Evolutionary conservation across 768 basidiomycete species (phyloP).

Genomic region (Grammothele lineata): DNA sequence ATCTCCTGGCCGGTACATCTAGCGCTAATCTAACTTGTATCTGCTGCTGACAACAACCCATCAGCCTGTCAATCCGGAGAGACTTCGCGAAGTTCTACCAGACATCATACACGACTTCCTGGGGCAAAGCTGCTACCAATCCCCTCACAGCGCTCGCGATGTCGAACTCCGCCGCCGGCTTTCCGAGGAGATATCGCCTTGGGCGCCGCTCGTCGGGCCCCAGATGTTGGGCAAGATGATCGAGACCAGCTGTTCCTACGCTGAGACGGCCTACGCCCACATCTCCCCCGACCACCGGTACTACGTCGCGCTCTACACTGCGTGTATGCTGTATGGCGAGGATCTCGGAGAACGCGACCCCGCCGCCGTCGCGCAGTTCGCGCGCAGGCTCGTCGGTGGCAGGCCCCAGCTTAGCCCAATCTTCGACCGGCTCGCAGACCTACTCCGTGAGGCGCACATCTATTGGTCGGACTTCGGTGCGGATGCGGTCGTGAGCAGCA

Average conservation of each 20-base stretch:
- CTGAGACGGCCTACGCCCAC: constrained; percentile 15
- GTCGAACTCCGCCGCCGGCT: constrained; percentile 1
- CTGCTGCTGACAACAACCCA: too few species aligned
- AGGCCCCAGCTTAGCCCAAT: constrained; percentile 28
- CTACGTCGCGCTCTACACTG: constrained; percentile 39
- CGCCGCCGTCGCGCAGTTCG: constrained; percentile 31
- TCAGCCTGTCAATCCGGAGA: too few species aligned
- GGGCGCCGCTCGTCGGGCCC: not conserved
- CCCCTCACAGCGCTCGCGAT: not conserved
- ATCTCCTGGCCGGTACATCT: too few species aligned
- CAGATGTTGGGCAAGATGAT: constrained; percentile 9
- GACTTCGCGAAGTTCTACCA: too few species aligned
- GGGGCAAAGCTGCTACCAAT: not conserved
- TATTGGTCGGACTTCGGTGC: constrained; percentile 31
- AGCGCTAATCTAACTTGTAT: too few species aligned
- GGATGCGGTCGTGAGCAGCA: constrained; percentile 26
- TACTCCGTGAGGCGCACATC: constrained; percentile 28
- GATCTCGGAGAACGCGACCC: constrained; percentile 28
- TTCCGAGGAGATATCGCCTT: not conserved
- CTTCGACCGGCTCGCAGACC: constrained; percentile 33
- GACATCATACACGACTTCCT: constrained; percentile 9
- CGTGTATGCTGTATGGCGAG: constrained; percentile 34
- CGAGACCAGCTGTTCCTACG: constrained; percentile 13
- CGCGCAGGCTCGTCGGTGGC: constrained; percentile 27
- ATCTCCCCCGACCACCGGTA: constrained; percentile 19